Base-by-base conservation (phyloP, 768 basidiomycete genomes). In the Amanita rimosa region DNA sequence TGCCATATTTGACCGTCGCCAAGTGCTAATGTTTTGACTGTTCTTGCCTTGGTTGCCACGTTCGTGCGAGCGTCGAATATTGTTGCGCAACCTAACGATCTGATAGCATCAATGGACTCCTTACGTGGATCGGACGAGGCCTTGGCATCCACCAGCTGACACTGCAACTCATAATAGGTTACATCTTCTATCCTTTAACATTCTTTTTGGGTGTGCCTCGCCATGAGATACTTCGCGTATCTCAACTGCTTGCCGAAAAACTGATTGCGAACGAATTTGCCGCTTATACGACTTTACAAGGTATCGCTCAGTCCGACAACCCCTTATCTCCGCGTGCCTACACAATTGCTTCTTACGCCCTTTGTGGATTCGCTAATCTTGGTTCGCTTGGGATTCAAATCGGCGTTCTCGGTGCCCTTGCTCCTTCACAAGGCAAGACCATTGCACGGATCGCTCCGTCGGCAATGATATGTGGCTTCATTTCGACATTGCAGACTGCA, bases 331-430 rank as follows among this genome's bases (percentile, higher is more conserved):
- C 65, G 26, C 87, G 85, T 49, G 86, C 81, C 17, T 91, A 72
- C 65, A 85, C 83, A 46, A 92, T 94, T 55, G 80, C 85, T 11
- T 81, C 84, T 29, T 95, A 93, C 62, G 83, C 85, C 13, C 79
- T 94, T 13, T 93, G 90, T 63, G 93, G 93, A 8, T 95, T 95
- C 59, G 88, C 88, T 51, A 94, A 94, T 62, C 69, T 90, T 39
- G 79, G 84, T 48, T 87, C 87, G 6, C 69, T 92, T 21, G 92
- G 91, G 58, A 90, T 94, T 55, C 87, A 92, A 62, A 68, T 73
- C 19, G 71, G 71, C 54, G 71, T 73, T n/a, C 64, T 73, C 26
- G 60, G 70, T 46, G 69, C 71, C 31, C 60, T 73, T 53, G 71
- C 67, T 9, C 71, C 71, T 16, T 68, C 81, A 19, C 76, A 81